Percentiles rank a stretch among this genome's conserved stretches.
phyloP scores from a whole-genome alignment of 73 alveolate genomes.

The Stentor coeruleus region DNA sequence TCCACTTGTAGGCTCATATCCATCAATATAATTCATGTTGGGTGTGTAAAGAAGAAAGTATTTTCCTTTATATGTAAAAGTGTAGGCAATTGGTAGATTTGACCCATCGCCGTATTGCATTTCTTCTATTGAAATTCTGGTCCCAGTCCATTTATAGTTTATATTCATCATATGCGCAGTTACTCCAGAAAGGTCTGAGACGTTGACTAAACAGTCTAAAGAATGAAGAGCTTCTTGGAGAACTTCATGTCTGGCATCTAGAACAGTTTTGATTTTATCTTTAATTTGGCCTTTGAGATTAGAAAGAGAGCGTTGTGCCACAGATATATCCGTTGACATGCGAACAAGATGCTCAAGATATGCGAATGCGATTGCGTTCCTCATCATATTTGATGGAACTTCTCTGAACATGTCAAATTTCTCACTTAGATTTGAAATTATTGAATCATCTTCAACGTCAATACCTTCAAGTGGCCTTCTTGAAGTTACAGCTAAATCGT shows the following conservation, averaged over 20 bases:
- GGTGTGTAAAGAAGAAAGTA: slow-evolving; percentile 11
- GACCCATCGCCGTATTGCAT: background rate
- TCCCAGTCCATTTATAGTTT: background rate
- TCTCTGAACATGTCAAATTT: slow-evolving; percentile 19
- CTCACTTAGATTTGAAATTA: background rate
- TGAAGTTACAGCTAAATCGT: background rate
- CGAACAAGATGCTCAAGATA: slow-evolving; percentile 1
- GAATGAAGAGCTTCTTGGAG: background rate
- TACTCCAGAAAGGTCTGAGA: background rate
- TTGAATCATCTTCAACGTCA: background rate
- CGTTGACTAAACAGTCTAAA: background rate
- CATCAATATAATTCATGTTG: slow-evolving; percentile 18
- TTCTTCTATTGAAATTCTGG: background rate
- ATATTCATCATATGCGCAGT: background rate
- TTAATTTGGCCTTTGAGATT: background rate
- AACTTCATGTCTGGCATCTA: background rate
- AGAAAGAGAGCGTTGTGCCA: background rate
- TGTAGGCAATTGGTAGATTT: background rate
- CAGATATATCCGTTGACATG: background rate
- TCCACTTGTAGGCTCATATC: slow-evolving; percentile 13
- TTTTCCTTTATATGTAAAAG: background rate
- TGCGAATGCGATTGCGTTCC: background rate
- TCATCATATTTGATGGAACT: background rate
- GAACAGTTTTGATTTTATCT: background rate
- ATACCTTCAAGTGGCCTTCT: background rate